Conservation (phyloP, 352 stramenopile genomes). For the Phytophthora sp. region DNA sequence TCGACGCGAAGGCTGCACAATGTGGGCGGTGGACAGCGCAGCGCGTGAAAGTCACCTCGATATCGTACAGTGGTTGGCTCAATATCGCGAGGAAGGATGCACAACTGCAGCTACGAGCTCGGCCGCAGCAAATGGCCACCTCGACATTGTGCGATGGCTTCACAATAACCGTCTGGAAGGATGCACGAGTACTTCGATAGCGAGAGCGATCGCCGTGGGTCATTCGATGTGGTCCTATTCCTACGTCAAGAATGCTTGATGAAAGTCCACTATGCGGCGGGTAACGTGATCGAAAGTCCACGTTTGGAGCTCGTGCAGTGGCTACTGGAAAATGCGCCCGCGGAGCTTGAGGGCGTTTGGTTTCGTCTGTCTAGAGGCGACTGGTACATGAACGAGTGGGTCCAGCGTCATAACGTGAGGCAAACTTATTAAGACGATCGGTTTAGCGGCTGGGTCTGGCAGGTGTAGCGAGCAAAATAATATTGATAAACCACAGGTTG, state of each 20-base stretch:
- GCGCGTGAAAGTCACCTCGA: too few relatives aligned
- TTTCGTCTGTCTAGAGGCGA: conserved; percentile 7
- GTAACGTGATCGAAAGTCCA: conserved; percentile 3
- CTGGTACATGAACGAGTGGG: conserved; percentile 23
- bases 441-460: too few relatives aligned
- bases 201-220: conserved; percentile 3
- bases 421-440: neutral
- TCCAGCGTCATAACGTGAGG: conserved; percentile 10
- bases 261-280: neutral
- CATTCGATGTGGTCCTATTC: conserved; percentile 22
- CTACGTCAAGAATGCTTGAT: conserved; percentile 10
- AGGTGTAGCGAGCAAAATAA: too few relatives aligned
- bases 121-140: conserved; percentile 5
- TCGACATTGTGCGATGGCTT: conserved; percentile 17
- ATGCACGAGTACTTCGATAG: conserved; percentile 1
- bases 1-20: too few relatives aligned
- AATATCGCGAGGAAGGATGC: too few relatives aligned
- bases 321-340: neutral
- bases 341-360: conserved; percentile 9
- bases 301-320: conserved; percentile 19
- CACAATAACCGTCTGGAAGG: too few relatives aligned
- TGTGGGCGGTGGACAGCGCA: too few relatives aligned
- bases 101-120: neutral
- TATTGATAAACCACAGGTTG: too few relatives aligned
- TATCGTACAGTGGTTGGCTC: too few relatives aligned